Evolutionary conservation across 2,329 filamentous ascomycete species (phyloP), one percentile per base, ranked within the genome.

Genomic region (Hypoxylon sp.): DNA sequence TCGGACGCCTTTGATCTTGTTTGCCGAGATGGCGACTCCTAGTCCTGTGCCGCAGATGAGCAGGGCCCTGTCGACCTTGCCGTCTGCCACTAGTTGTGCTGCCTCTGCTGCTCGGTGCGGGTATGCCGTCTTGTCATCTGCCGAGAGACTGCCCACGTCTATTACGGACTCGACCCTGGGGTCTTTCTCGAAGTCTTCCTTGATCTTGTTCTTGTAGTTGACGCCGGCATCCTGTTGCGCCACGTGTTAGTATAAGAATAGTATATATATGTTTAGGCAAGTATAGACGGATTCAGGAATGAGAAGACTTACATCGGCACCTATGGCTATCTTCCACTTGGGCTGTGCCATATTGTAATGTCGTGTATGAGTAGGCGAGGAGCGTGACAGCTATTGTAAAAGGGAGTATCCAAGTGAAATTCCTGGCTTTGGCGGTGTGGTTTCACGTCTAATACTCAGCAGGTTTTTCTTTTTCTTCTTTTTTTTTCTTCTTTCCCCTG

Each of bases 41-140:
- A 97, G 85, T 0, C 93, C 93, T 0, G 93, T 96, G 2, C 93
- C 93, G 80, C 93, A 96, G 81, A 96, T 92, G 42, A 93, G 81
- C 36, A 96, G 83, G 0, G 92, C 93, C 55, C 93, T 89, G 79
- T 96, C 93, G 54, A 87, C 90, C 73, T 88, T 83, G 44, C 89
- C 89, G 4, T 82, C 78, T 3, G 84, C 82, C 9, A 92, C 85
- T 36, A 91, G 81, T 64, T 81, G 80, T 12, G 91, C 91, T 4
- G 92, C 92, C 38, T 87, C 86, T 40, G 92, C 91, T 61, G 92
- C 92, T 40, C 91, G 86, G 78, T 92, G 90, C 0, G 93, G 91
- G 78, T 96, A 96, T 2, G 92, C 89, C 1, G 91, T 95, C 77
- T 92, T 93, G 83, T 96, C 91, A 60, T 82, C 80, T 58, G 82